Base-by-base conservation (phyloP, 805 yeast genomes). In the Babjeviella inositovora region DNA sequence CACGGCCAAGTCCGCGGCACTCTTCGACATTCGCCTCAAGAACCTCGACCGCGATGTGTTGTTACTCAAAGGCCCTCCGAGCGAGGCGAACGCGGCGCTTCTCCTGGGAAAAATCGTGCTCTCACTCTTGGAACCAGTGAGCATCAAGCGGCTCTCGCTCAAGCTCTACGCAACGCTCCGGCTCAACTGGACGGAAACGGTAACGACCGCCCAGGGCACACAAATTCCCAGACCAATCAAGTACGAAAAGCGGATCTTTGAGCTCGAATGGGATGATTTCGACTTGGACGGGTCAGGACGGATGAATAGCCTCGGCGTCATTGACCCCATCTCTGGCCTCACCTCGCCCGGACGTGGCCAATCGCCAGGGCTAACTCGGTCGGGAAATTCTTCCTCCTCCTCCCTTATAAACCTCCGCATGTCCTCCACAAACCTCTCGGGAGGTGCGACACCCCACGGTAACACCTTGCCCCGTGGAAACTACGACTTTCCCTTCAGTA, bases 401-500 rank as follows among this genome's bases (percentile, higher is more conserved):
- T 23, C 23, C 43, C 50, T 29, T 37, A 50, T 22, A 35, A 41
- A 11, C 42, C 48, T 23, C 26, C 41, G 1, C 31, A 39, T 17
- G 42, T 36, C 43, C 5, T 26, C 48, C 7, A 30, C 43, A 21
- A n/a, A n/a, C n/a, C n/a, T n/a, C n/a, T n/a, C n/a, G n/a, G n/a
- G n/a, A n/a, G n/a, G n/a, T n/a, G n/a, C n/a, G n/a, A 11, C 18
- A 11, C 14, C n/a, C n/a, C 8, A 41, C 11, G 29, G 43, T 15
- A 66, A 62, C 29, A 47, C 58, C 5, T 43, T 77, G 26, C 58
- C 57, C 1, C 68, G 62, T 29, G 97, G 97, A 0, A 79, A 79
- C 44, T 84, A 87, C 41, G 93, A 79, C 39, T 68, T 90, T 36
- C 96, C 97, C 0, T 90, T 90, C 43, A 74, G 74, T 30, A 64